Conservation (phyloP, 352 stramenopile genomes). For the Pythium scleroteichum region DNA sequence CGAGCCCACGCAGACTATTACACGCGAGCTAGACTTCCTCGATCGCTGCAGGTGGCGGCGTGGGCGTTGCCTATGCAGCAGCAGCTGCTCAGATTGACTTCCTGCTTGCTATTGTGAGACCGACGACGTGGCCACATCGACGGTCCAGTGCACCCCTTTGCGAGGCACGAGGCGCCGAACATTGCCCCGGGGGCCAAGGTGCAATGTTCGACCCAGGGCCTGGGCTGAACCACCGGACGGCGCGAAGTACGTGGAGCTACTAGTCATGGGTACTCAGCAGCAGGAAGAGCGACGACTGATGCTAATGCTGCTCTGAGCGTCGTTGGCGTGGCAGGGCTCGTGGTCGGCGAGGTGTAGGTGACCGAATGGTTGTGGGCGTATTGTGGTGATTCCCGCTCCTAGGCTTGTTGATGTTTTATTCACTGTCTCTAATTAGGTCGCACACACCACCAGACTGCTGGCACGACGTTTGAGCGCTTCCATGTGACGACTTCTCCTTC, state of each 20-base stretch:
- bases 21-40: constrained; percentile 78
- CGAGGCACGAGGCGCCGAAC: constrained; percentile 52
- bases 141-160: constrained; percentile 39
- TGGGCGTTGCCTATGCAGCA: constrained; percentile 64
- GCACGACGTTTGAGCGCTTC: too few species aligned
- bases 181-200: constrained; percentile 66
- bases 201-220: too few species aligned
- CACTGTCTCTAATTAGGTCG: too few species aligned
- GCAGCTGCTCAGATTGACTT: constrained; percentile 75
- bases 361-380: constrained; percentile 54
- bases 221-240: constrained; percentile 53
- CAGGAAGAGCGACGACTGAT: constrained; percentile 14
- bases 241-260: constrained; percentile 69
- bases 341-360: not conserved
- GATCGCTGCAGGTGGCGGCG: constrained; percentile 57
- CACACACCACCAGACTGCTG: too few species aligned
- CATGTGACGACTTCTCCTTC: too few species aligned
- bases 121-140: constrained; percentile 31
- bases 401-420: too few species aligned
- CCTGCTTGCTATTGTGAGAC: constrained; percentile 44
- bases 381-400: too few species aligned
- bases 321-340: not conserved
- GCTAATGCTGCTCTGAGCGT: not conserved
- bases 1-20: constrained; percentile 71
- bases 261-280: constrained; percentile 38